Evolutionary conservation across 2,329 filamentous ascomycete genomes (phyloP).

Genomic region (Colletotrichum zoysiae): DNA sequence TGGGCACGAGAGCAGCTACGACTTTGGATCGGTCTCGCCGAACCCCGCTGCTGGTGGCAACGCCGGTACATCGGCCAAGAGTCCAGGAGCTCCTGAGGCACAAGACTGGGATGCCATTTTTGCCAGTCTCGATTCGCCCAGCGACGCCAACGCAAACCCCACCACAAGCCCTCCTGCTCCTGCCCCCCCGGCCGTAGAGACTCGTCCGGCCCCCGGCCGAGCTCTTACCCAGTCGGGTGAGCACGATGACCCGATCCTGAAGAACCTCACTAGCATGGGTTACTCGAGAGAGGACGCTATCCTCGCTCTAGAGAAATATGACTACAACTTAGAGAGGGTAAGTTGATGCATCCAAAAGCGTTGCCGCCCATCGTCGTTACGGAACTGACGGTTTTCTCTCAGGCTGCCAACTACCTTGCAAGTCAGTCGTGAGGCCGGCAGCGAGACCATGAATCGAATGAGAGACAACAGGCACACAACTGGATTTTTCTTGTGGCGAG

Average conservation of each 20-base stretch:
- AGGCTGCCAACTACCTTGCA: conserved; percentile 69
- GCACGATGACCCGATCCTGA: conserved; percentile 92
- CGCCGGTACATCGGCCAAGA: conserved; percentile 53
- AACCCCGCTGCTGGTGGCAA: conserved; percentile 51
- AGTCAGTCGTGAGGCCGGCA: conserved; percentile 61
- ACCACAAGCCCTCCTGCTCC: conserved; percentile 44
- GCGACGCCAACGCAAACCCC: conserved; percentile 43
- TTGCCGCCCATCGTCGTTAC: neutral
- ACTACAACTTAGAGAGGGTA: conserved; percentile 96
- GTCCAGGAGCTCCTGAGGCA: conserved; percentile 57
- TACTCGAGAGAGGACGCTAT: conserved; percentile 82
- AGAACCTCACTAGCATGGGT: conserved; percentile 90
- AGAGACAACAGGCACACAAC: conserved; percentile 10
- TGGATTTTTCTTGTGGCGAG: conserved; percentile 31
- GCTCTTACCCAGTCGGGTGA: conserved; percentile 80
- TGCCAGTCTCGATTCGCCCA: conserved; percentile 76
- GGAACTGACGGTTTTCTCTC: conserved; percentile 7
- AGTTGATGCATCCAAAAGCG: conserved; percentile 51
- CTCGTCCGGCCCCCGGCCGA: conserved; percentile 63
- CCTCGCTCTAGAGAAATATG: conserved; percentile 88
- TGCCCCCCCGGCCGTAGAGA: conserved; percentile 33
- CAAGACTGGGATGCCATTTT: conserved; percentile 98
- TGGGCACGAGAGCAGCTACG: conserved; percentile 68
- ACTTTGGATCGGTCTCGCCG: conserved; percentile 64
- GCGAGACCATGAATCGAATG: conserved; percentile 6